Base-by-base conservation (phyloP, 768 basidiomycete species). In the Lactarius pseudohatsudake region DNA sequence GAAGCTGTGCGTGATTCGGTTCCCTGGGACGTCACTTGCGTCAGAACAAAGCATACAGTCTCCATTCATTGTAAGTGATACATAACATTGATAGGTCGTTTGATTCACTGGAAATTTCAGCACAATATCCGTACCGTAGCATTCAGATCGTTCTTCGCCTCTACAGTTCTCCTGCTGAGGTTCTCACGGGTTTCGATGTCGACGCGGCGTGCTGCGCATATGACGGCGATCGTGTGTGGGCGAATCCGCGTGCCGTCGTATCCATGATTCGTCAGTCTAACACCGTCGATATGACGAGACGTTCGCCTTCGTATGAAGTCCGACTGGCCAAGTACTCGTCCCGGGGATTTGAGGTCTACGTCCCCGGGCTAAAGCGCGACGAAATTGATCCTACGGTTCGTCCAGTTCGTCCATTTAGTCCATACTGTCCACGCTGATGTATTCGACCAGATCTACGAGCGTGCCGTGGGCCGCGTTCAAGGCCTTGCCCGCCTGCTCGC, bases 101-200 rank as follows among this genome's bases (percentile, higher is more conserved):
- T 22, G 32, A 40, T 50, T 66, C 15, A 67, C 30, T 5, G 18
- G 16, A n/a, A 30, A 1, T 67, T 47, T 32, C 66, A 86, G 85
- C 82, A 59, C 86, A 87, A 78, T 88, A 86, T 72, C 86, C 86
- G 0, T 87, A 87, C 68, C 84, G 86, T 30, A 81, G 81, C n/a
- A 79, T 89, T 40, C 86, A 88, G 72, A 86, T 89, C 61, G 82
- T 87, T 6, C 76, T 88, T n/a, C 82, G 86, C n/a, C 77, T 89
- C 1, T 89, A 88, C 70, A 77, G 74, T 16, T 86, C 85, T 41
- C 86, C 86, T 20, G 86, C 86, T 0, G 87, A 89, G 71, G 80
- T 89, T 60, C 78, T 89, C 1, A 84, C 86, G 5, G 87, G 86
- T 10, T 89, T 89, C 68, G 87, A 89, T 69, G 82, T 89, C 55